Base-by-base conservation (phyloP, 75 land plant genomes). In the Isoetes taiwanensis region DNA sequence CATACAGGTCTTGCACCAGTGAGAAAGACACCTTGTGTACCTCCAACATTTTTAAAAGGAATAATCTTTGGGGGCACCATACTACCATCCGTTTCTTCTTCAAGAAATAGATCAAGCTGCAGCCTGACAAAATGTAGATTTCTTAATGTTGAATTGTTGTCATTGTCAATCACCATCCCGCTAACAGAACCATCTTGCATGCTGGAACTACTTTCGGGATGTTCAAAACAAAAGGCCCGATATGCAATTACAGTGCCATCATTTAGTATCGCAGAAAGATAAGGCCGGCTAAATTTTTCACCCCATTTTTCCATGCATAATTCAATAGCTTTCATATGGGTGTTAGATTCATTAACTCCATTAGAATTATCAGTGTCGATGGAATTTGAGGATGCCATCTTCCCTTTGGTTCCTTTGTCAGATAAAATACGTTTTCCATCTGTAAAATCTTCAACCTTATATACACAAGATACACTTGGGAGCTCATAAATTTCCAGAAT, bases 191-290 rank as follows among this genome's bases (percentile, higher is more conserved):
- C 30, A 8, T 59, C 76, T 23, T 81, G 83, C 46, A 5, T 32
- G 61, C 77, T 74, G 1, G 67, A 32, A n/a, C n/a, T n/a, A n/a
- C n/a, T 70, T 29, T 93, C 98, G 28, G 56, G 59, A 32, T 69
- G 78, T 52, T 89, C 96, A 69, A 67, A 89, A 11, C 78, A 41
- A 59, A 75, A 94, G 32, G 99, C 99, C 64, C 84, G 90, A 67
- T 89, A 94, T 40, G 81, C 85, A 4, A 94, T 77, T 57, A 85
- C 56, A 25, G 90, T 85, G 24, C 99, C 99, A 76, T 94, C 99
- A 61, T 65, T 82, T 40, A 94, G 56, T 34, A 85, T 64, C 33
- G 68, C 90, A 68, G 85, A 78, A 32, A 94, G 66, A 62, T 77
- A 89, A 3, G 99, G 99, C 2, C 87, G 73, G 42, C 82, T 78